Evolutionary conservation across 2,329 filamentous ascomycete genomes (phyloP).

Genomic region (Colletotrichum sojae): DNA sequence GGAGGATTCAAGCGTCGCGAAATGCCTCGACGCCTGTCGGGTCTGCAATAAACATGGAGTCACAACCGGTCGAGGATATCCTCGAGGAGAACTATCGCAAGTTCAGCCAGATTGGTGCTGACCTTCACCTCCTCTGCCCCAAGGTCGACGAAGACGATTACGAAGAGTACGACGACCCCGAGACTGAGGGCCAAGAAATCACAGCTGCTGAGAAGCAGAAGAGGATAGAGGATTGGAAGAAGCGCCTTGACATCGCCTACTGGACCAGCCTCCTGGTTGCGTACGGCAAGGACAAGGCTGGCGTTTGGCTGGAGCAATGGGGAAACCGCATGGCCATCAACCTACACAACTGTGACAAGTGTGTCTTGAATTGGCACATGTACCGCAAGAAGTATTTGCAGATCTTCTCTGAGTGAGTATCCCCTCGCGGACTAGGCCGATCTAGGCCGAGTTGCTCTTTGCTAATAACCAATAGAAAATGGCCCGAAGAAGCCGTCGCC

Average conservation of each 20-base stretch:
- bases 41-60: slow-evolving; percentile 52
- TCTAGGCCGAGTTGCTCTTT: neutral
- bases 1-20: neutral
- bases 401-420: slow-evolving; percentile 70
- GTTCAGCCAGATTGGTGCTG: slow-evolving; percentile 58
- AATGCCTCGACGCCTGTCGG: slow-evolving; percentile 19
- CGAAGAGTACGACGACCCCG: slow-evolving; percentile 74
- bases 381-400: slow-evolving; percentile 74
- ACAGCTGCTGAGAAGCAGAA: slow-evolving; percentile 64
- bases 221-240: slow-evolving; percentile 68
- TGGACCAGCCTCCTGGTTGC: slow-evolving; percentile 79
- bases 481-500: slow-evolving; percentile 65
- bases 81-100: slow-evolving; percentile 60
- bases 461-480: slow-evolving; percentile 53
- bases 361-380: slow-evolving; percentile 82
- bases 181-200: slow-evolving; percentile 53
- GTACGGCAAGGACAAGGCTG: slow-evolving; percentile 72
- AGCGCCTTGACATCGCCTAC: slow-evolving; percentile 74
- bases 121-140: slow-evolving; percentile 78
- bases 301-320: slow-evolving; percentile 73
- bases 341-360: slow-evolving; percentile 76
- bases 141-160: slow-evolving; percentile 73
- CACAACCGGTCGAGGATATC: slow-evolving; percentile 53
- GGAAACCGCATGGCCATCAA: slow-evolving; percentile 68
- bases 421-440: neutral